These are phyloP conservation scores for Thraustochytrium striatum DNA, from an alignment of 352 stramenopile genomes.

Conservation along the genomic window DNA sequence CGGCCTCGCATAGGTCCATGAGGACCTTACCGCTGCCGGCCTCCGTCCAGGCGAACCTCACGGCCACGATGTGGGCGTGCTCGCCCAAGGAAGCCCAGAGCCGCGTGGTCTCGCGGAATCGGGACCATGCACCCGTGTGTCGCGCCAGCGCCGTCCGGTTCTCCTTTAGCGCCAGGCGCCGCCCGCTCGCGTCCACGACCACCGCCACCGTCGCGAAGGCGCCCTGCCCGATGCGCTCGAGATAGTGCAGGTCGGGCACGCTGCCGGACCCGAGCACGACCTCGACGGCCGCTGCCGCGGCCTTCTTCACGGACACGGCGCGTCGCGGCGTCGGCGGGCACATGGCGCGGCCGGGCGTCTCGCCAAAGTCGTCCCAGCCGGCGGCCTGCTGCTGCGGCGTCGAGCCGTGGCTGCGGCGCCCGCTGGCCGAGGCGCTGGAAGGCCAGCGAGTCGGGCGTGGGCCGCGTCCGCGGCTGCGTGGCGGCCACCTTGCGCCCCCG, in stretches of 20 bases:
- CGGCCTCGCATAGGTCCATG: conserved; percentile 37
- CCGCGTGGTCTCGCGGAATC: background rate
- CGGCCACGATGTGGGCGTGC: background rate
- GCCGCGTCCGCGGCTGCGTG: background rate
- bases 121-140: background rate
- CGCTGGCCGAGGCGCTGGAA: conserved; percentile 6
- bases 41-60: conserved; percentile 8
- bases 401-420: background rate
- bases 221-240: conserved; percentile 2
- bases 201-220: conserved; percentile 10
- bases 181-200: background rate
- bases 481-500: background rate
- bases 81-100: background rate
- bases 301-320: background rate
- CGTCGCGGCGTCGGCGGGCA: background rate
- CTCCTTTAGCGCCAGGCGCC: conserved; percentile 1
- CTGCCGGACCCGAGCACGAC: background rate
- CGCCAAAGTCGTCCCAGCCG: background rate
- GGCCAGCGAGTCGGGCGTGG: conserved; percentile 14
- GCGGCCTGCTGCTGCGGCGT: background rate
- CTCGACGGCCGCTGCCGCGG: background rate
- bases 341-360: background rate
- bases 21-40: conserved; percentile 6
- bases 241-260: background rate
- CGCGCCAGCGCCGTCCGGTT: background rate